phyloP scores from a whole-genome alignment of 2,329 filamentous ascomycete species.

The Leptographium radiaticola region DNA sequence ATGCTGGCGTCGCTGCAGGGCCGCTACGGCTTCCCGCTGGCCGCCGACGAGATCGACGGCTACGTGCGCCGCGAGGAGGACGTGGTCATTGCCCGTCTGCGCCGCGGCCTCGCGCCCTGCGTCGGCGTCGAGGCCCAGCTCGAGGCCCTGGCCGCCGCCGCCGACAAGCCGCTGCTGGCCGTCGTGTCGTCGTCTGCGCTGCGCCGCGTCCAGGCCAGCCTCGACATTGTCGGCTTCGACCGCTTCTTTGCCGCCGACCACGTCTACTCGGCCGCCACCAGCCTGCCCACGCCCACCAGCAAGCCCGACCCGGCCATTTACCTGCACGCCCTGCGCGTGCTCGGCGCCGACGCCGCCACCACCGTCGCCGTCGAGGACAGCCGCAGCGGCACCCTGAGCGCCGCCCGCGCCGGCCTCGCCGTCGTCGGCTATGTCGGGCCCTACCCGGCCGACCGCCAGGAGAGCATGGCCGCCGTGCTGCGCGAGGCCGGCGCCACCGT shows the following conservation, averaged over 20 bases:
- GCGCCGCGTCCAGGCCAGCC: slow-evolving; percentile 61
- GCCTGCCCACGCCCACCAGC: slow-evolving; percentile 64
- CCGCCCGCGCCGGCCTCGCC: slow-evolving; percentile 62
- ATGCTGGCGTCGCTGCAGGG: slow-evolving; percentile 70
- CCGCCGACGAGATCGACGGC: slow-evolving; percentile 51
- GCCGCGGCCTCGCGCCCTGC: slow-evolving; percentile 54
- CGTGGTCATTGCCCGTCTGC: slow-evolving; percentile 69
- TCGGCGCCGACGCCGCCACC: slow-evolving; percentile 59
- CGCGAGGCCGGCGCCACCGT: slow-evolving; percentile 47
- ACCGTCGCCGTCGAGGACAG: slow-evolving; percentile 78
- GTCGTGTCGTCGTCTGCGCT: slow-evolving; percentile 75
- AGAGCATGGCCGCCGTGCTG: slow-evolving; percentile 51
- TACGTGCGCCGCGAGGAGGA: slow-evolving; percentile 72
- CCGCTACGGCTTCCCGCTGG: slow-evolving; percentile 62
- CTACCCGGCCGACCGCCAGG: slow-evolving; percentile 48
- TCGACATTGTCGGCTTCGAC: slow-evolving; percentile 67
- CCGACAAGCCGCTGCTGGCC: slow-evolving; percentile 53
- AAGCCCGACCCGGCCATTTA: slow-evolving; percentile 91
- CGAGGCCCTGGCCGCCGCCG: slow-evolving; percentile 43
- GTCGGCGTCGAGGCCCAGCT: slow-evolving; percentile 55
- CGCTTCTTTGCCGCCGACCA: slow-evolving; percentile 63
- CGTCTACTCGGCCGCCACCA: slow-evolving; percentile 73
- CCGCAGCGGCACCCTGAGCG: slow-evolving; percentile 68
- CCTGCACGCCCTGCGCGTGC: slow-evolving; percentile 58
- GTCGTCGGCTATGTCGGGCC: slow-evolving; percentile 78